Evolutionary conservation across 805 yeast genomes (phyloP).

Genomic region (Teunomyces aglyptinius): DNA sequence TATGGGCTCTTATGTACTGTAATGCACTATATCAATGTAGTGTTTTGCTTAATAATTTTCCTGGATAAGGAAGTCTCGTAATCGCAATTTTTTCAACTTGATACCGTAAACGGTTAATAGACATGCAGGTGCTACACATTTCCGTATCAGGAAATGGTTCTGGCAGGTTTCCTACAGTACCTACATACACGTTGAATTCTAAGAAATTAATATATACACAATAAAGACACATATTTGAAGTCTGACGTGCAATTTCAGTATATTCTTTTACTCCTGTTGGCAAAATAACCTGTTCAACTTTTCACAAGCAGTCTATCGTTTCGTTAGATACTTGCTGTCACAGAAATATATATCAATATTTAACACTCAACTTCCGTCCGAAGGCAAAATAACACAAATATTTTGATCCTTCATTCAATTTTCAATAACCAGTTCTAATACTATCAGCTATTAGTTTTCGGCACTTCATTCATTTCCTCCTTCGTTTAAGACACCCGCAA

Average conservation of each 20-base stretch:
- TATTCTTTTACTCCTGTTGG: neutral
- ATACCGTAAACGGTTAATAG: neutral
- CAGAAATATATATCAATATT: neutral
- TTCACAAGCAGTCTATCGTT: neutral
- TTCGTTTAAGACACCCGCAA: neutral
- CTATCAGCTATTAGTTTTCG: neutral
- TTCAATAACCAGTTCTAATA: neutral
- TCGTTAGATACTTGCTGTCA: slow-evolving; percentile 3
- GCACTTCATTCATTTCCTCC: neutral
- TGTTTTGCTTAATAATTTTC: neutral
- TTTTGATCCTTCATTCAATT: neutral
- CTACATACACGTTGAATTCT: neutral
- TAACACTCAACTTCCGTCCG: neutral
- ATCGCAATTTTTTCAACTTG: neutral
- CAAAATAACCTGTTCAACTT: neutral
- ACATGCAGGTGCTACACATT: slow-evolving; percentile 4
- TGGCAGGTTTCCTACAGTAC: neutral
- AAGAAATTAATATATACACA: neutral
- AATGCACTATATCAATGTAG: neutral
- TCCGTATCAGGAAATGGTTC: slow-evolving; percentile 1
- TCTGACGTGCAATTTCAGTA: neutral
- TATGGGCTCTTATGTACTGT: neutral
- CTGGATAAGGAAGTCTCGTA: neutral
- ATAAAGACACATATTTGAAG: slow-evolving; percentile 1
- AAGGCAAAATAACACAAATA: neutral